phyloP scores from a whole-genome alignment of 208 protist genomes.

The Leptomonas pyrrhocoris region DNA sequence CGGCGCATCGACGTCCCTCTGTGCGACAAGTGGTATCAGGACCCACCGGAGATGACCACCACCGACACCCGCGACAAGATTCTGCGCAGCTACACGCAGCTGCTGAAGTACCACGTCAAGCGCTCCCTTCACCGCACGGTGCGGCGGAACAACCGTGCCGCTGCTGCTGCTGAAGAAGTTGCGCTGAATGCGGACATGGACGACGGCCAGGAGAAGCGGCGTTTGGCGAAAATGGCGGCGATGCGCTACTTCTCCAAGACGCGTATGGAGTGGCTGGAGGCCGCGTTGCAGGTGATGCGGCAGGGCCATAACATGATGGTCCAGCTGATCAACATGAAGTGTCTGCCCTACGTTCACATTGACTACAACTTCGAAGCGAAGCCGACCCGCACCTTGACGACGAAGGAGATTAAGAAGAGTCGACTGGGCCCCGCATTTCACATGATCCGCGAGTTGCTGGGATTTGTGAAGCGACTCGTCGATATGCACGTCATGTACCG shows the following conservation, averaged over 20 bases:
- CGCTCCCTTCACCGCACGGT: conserved; percentile 95
- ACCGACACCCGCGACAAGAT: conserved; percentile 90
- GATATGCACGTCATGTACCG: conserved; percentile 99
- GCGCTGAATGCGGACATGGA: conserved; percentile 13
- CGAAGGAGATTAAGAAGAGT: conserved; percentile 99
- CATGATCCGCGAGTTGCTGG: conserved; percentile 99
- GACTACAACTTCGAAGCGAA: conserved; percentile 99
- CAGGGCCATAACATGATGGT: conserved; percentile 99
- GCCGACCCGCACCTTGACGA: conserved; percentile 99
- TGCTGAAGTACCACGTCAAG: conserved; percentile 99
- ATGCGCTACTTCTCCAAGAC: conserved; percentile 99
- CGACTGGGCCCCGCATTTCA: conserved; percentile 99
- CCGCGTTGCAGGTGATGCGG: conserved; percentile 99
- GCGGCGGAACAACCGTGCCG: conserved; percentile 26
- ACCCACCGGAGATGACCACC: conserved; percentile 88
- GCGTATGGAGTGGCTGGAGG: conserved; percentile 99
- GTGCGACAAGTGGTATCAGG: conserved; percentile 98
- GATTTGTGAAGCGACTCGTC: conserved; percentile 99
- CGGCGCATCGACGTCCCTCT: conserved; percentile 98
- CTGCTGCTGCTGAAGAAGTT: conserved; percentile 9
- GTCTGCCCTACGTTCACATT: conserved; percentile 99
- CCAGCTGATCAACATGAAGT: conserved; percentile 99
- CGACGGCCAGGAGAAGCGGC: conserved; percentile 36
- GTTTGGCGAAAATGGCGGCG: conserved; percentile 93
- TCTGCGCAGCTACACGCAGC: conserved; percentile 99